A percentile compares a stretch with the other conserved stretches of the same genome.
These are phyloP conservation scores for Cymbopogon citratus DNA, from an alignment of 176 grass and related monocot species.

Conservation along the genomic window DNA sequence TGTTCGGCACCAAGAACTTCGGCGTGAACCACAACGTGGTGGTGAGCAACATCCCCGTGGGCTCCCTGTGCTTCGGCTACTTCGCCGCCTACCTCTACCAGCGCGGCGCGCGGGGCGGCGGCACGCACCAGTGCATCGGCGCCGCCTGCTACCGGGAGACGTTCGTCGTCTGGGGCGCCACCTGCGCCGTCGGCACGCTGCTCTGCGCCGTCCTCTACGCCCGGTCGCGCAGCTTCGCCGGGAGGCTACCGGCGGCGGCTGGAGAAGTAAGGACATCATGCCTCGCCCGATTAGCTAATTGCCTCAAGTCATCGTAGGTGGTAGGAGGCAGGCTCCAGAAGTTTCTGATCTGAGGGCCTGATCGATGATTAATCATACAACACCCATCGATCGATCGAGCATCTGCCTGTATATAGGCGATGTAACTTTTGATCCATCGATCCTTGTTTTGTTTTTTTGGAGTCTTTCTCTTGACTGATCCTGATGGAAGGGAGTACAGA, in stretches of 20 bases:
- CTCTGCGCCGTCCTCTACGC: conserved; percentile 67
- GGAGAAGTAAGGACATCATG: conserved; percentile 15
- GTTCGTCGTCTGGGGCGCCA: conserved; percentile 71
- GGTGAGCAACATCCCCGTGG: conserved; percentile 79
- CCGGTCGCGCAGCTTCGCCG: conserved; percentile 39
- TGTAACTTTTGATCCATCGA: neutral
- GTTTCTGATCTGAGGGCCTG: conserved; percentile 13
- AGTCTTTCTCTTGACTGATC: conserved; percentile 29
- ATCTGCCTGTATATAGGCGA: conserved; percentile 13
- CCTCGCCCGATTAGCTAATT: conserved; percentile 39
- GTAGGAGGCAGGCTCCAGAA: conserved; percentile 11
- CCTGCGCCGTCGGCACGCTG: conserved; percentile 57
- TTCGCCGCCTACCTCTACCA: conserved; percentile 80
- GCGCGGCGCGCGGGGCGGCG: conserved; percentile 32
- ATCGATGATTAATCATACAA: neutral
- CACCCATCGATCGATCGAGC: neutral
- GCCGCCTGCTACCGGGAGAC: conserved; percentile 56
- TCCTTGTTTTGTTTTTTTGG: neutral
- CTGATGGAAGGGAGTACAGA: conserved; percentile 21
- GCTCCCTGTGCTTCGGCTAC: conserved; percentile 93
- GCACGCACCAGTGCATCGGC: conserved; percentile 44
- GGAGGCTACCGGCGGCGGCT: neutral
- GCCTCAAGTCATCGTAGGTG: neutral
- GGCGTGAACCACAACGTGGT: conserved; percentile 96
- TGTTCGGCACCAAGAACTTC: conserved; percentile 87